These are phyloP conservation scores for Alternaria hordeiaustralica DNA, from an alignment of 2,329 filamentous ascomycete genomes.

Conservation along the genomic window DNA sequence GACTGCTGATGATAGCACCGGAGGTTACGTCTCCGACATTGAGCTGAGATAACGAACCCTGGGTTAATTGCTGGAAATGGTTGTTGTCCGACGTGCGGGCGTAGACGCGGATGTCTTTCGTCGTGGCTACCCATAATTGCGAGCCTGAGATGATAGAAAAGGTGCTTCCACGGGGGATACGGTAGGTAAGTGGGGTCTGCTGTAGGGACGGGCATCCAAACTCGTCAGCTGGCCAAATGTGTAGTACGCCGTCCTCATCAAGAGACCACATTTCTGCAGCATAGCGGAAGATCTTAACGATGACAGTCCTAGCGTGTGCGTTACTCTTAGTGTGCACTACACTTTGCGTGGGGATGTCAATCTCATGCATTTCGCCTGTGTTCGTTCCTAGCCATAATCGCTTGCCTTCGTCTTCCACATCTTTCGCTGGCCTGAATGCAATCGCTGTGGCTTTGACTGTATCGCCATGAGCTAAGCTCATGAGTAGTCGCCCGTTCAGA, in stretches of 20 bases:
- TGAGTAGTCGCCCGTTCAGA: constrained; percentile 77
- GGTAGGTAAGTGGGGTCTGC: constrained; percentile 76
- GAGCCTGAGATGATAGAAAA: constrained; percentile 89
- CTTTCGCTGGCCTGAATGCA: constrained; percentile 81
- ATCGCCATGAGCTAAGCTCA: constrained; percentile 85
- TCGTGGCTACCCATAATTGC: constrained; percentile 84
- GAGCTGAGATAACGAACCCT: constrained; percentile 72
- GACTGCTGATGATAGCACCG: constrained; percentile 75
- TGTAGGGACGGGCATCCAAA: constrained; percentile 76
- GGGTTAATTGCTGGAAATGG: constrained; percentile 75
- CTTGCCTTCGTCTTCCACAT: constrained; percentile 80
- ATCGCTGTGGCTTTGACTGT: constrained; percentile 81
- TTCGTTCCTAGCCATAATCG: constrained; percentile 91
- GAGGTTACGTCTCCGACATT: constrained; percentile 87
- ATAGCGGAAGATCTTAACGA: constrained; percentile 85
- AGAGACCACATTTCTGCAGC: constrained; percentile 92
- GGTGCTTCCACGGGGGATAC: constrained; percentile 79
- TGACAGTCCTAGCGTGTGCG: constrained; percentile 78
- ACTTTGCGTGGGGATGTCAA: constrained; percentile 78
- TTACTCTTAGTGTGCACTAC: constrained; percentile 71
- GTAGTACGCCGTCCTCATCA: constrained; percentile 85
- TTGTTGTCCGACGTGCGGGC: constrained; percentile 73
- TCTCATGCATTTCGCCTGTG: constrained; percentile 84
- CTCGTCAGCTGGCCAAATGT: constrained; percentile 85
- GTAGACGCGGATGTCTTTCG: constrained; percentile 87